phyloP scores from a whole-genome alignment of 352 stramenopile genomes.

The Phytophthora niederhauseri region DNA sequence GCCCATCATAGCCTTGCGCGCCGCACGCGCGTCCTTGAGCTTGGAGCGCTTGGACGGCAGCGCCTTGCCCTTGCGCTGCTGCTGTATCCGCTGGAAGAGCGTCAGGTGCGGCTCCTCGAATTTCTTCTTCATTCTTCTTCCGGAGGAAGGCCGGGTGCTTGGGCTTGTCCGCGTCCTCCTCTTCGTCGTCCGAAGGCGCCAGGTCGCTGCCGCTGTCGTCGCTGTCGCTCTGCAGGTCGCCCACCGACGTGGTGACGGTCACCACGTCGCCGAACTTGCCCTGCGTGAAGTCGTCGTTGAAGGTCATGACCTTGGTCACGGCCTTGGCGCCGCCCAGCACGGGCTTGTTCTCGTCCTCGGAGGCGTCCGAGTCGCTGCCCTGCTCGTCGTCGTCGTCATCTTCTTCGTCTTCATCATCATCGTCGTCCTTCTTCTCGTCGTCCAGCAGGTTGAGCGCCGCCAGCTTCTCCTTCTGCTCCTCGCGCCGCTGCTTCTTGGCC shows the following conservation, averaged over 20 bases:
- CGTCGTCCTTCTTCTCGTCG: constrained; percentile 48
- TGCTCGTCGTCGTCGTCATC: constrained; percentile 38
- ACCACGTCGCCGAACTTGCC: constrained; percentile 88
- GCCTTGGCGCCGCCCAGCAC: constrained; percentile 33
- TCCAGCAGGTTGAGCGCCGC: constrained; percentile 60
- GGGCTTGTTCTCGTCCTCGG: constrained; percentile 37
- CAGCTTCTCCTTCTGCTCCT: constrained; percentile 81
- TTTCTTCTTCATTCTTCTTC: constrained; percentile 48
- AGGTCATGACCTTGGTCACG: constrained; percentile 75
- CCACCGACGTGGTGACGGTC: constrained; percentile 85
- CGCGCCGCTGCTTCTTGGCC: constrained; percentile 80
- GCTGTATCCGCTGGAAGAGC: constrained; percentile 90
- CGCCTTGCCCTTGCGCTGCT: constrained; percentile 81
- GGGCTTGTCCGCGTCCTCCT: constrained; percentile 28
- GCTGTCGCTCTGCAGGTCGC: constrained; percentile 77
- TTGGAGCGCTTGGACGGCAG: constrained; percentile 86
- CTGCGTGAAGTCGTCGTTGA: constrained; percentile 85
- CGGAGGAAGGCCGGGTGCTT: constrained; percentile 35
- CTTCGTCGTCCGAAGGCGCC: constrained; percentile 58
- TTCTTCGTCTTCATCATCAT: constrained; percentile 33
- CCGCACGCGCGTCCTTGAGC: constrained; percentile 75
- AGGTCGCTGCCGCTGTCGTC: constrained; percentile 76
- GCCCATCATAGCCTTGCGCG: constrained; percentile 69
- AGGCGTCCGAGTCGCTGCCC: constrained; percentile 39
- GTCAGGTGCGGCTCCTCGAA: constrained; percentile 71